A percentile compares a stretch with the other conserved stretches of the same genome.
phyloP scores from a whole-genome alignment of 2,329 filamentous ascomycete genomes.

The Penicillium sp. region DNA sequence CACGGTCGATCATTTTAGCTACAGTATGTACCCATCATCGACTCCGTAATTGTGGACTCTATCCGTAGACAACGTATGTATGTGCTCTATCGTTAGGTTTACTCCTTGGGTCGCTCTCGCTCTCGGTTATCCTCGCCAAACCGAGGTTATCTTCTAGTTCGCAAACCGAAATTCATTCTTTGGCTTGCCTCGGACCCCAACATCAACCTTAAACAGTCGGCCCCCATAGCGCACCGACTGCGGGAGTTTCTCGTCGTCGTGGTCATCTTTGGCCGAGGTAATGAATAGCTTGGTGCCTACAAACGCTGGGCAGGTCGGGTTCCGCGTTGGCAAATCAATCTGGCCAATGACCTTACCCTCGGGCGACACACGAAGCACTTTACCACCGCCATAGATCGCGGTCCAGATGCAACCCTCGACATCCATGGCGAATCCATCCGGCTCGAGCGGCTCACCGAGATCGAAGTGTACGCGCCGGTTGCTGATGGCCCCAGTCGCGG shows the following conservation, averaged over 20 bases:
- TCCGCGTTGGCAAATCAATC: conserved; percentile 74
- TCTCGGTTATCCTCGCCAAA: background rate
- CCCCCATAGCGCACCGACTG: conserved; percentile 69
- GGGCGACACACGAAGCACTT: conserved; percentile 74
- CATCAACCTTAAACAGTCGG: conserved; percentile 74
- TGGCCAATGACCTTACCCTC: conserved; percentile 73
- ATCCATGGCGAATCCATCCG: conserved; percentile 86
- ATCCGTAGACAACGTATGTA: background rate
- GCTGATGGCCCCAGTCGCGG: conserved; percentile 64
- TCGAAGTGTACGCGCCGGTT: conserved; percentile 75
- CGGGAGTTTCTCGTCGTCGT: conserved; percentile 62
- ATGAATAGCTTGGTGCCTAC: conserved; percentile 75
- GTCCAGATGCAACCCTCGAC: conserved; percentile 86
- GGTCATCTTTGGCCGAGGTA: conserved; percentile 74
- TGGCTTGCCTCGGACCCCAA: conserved; percentile 69
- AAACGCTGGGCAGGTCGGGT: conserved; percentile 82
- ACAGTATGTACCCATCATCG: background rate
- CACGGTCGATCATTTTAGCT: conserved; percentile 23
- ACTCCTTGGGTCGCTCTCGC: background rate
- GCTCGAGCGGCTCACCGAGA: conserved; percentile 66
- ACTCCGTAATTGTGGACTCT: no score
- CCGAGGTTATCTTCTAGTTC: background rate
- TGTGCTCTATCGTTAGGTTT: background rate
- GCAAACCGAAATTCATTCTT: conserved; percentile 67
- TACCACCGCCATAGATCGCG: conserved; percentile 77